Conservation (phyloP, 2,329 filamentous ascomycete genomes). For the Capronia americana region DNA sequence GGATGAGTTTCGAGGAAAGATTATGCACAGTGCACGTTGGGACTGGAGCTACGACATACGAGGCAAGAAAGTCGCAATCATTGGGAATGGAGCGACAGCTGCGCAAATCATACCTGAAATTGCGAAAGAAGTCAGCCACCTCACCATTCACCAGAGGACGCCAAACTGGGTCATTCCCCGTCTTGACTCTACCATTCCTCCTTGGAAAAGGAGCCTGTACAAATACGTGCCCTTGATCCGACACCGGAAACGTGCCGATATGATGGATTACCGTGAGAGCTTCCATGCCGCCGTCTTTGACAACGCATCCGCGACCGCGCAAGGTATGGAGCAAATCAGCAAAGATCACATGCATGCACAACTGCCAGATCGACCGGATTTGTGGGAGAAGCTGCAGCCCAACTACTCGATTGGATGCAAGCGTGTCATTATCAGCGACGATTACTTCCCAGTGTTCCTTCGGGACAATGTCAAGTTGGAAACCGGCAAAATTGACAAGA, state of each 20-base stretch:
- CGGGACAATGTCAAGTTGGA: slow-evolving; percentile 58
- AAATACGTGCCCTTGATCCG: slow-evolving; percentile 59
- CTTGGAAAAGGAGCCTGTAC: slow-evolving; percentile 51
- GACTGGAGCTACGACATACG: slow-evolving; percentile 61
- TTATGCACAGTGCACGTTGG: slow-evolving; percentile 45
- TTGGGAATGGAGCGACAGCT: slow-evolving; percentile 67
- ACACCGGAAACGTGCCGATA: slow-evolving; percentile 56
- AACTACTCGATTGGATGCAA: slow-evolving; percentile 55
- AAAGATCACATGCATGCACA: slow-evolving; percentile 52
- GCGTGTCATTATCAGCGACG: slow-evolving; percentile 59
- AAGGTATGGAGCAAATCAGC: slow-evolving; percentile 49
- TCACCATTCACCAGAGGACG: slow-evolving; percentile 64
- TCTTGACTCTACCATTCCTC: slow-evolving; percentile 55
- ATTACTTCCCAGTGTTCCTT: slow-evolving; percentile 61
- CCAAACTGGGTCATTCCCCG: slow-evolving; percentile 67
- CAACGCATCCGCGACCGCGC: slow-evolving; percentile 48
- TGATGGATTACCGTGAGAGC: slow-evolving; percentile 63
- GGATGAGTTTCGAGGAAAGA: slow-evolving; percentile 42
- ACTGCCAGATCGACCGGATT: slow-evolving; percentile 56
- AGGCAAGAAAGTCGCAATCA: slow-evolving; percentile 63
- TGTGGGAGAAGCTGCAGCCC: slow-evolving; percentile 62
- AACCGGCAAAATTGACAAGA: slow-evolving; percentile 55
- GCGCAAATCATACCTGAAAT: slow-evolving; percentile 66
- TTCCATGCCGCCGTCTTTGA: slow-evolving; percentile 54
- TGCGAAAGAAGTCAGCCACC: slow-evolving; percentile 55